A percentile compares a stretch with the other conserved stretches of the same genome.
Evolutionary conservation across 352 stramenopile genomes (phyloP).

Genomic region (Thraustochytrium striatum): DNA sequence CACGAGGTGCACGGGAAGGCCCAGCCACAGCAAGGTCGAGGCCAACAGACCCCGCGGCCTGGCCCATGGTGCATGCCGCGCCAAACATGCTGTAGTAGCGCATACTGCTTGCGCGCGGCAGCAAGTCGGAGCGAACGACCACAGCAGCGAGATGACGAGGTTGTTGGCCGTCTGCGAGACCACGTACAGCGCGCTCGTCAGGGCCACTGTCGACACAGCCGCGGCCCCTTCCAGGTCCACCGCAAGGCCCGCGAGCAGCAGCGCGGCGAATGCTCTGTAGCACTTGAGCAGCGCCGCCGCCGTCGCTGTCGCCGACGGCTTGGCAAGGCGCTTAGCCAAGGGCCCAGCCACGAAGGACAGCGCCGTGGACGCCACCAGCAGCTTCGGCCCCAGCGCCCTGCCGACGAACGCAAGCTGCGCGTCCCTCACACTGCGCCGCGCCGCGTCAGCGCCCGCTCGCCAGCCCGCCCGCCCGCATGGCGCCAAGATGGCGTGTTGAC

Average conservation of each 20-base stretch:
- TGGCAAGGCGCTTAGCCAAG: conserved; percentile 8
- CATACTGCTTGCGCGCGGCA: background rate
- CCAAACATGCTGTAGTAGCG: conserved; percentile 33
- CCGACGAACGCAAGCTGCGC: conserved; percentile 24
- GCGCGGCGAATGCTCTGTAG: background rate
- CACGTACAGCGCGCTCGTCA: background rate
- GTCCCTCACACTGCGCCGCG: background rate
- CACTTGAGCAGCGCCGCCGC: background rate
- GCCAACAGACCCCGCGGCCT: conserved; percentile 9
- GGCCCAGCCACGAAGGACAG: background rate
- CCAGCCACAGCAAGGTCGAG: background rate
- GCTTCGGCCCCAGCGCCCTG: background rate
- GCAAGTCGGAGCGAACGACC: conserved; percentile 15
- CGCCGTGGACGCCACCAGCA: background rate
- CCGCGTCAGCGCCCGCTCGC: background rate
- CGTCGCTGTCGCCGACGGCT: background rate
- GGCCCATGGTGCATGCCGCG: conserved; percentile 33
- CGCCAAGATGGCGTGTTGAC: no score
- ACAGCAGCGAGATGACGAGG: conserved; percentile 25
- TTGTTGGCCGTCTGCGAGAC: conserved; percentile 18
- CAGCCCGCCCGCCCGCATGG: background rate
- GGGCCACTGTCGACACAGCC: no score
- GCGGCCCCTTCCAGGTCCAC: background rate
- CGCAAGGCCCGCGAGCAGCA: background rate
- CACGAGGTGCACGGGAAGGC: background rate